Evolutionary conservation across 306 rosid genomes (phyloP).

Genomic region (Quercus parvula): DNA sequence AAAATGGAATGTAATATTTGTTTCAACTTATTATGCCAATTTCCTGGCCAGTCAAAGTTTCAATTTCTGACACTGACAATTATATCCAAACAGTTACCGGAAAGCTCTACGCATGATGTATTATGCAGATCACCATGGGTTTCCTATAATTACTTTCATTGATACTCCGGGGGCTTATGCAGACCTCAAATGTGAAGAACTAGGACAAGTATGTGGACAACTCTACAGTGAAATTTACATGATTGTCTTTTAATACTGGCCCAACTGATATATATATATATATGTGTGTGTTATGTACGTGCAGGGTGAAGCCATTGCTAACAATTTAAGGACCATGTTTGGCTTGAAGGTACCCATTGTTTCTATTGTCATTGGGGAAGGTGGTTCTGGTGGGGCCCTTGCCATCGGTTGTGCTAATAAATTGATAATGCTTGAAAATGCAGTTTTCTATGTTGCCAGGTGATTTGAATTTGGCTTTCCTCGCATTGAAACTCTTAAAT

Average conservation of each 20-base stretch:
- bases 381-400: constrained; percentile 99
- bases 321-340: constrained; percentile 85
- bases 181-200: constrained; percentile 88
- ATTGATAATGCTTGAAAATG: constrained; percentile 94
- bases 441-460: constrained; percentile 99
- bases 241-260: constrained; percentile 17
- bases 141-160: constrained; percentile 85
- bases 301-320: constrained; percentile 99
- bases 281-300: constrained; percentile 18
- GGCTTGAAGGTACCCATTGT: constrained; percentile 90
- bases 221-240: constrained; percentile 7
- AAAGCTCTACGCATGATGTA: constrained; percentile 90
- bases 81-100: constrained; percentile 64
- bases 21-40: constrained; percentile 7
- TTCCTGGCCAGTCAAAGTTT: constrained; percentile 3
- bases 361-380: constrained; percentile 96
- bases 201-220: constrained; percentile 68
- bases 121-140: constrained; percentile 89
- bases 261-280: constrained; percentile 18
- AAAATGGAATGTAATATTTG: constrained; percentile 10
- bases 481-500: constrained; percentile 9
- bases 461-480: constrained; percentile 27
- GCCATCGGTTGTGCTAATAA: constrained; percentile 97
- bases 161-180: constrained; percentile 99
- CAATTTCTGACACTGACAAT: constrained; percentile 18